Conservation (phyloP, 2,329 filamentous ascomycete species). For the Neofusicoccum parvum region DNA sequence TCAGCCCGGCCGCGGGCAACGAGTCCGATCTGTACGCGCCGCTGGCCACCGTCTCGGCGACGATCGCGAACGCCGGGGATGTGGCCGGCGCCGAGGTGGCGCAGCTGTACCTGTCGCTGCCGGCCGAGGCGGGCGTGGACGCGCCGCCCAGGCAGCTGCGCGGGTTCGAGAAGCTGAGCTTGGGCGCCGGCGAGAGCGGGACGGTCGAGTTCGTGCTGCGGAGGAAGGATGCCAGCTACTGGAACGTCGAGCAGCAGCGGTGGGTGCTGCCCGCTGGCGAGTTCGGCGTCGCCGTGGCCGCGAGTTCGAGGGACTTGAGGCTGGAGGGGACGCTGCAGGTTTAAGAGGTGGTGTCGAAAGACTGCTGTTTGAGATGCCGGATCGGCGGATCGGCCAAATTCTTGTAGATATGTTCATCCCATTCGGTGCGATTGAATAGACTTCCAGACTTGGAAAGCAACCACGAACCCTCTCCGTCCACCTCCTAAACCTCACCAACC, state of each 20-base stretch:
- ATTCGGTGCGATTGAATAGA: too few species aligned
- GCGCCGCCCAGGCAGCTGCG: conserved; percentile 40
- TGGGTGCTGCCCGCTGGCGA: conserved; percentile 41
- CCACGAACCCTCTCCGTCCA: too few species aligned
- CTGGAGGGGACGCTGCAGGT: conserved; percentile 23
- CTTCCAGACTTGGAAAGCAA: too few species aligned
- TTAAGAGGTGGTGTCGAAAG: conserved; percentile 2
- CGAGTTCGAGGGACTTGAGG: conserved; percentile 40
- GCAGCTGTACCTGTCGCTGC: conserved; percentile 42
- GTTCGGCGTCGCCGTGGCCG: conserved; percentile 36
- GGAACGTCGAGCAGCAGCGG: conserved; percentile 34
- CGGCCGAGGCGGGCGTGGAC: conserved; percentile 28
- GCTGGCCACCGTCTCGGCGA: conserved; percentile 38
- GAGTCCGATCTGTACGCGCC: conserved; percentile 35
- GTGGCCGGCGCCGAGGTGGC: conserved; percentile 41
- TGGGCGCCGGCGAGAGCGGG: conserved; percentile 33
- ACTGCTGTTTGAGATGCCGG: too few species aligned
- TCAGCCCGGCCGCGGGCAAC: conserved; percentile 28
- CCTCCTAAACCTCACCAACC: too few species aligned
- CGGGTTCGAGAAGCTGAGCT: conserved; percentile 39
- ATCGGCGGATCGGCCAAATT: too few species aligned
- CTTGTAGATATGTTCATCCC: too few species aligned
- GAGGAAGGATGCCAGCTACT: conserved; percentile 40
- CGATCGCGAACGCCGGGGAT: conserved; percentile 38
- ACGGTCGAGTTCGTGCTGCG: conserved; percentile 38